Conservation (phyloP, 169 alveolate genomes). For the Plasmodium vinckei region DNA sequence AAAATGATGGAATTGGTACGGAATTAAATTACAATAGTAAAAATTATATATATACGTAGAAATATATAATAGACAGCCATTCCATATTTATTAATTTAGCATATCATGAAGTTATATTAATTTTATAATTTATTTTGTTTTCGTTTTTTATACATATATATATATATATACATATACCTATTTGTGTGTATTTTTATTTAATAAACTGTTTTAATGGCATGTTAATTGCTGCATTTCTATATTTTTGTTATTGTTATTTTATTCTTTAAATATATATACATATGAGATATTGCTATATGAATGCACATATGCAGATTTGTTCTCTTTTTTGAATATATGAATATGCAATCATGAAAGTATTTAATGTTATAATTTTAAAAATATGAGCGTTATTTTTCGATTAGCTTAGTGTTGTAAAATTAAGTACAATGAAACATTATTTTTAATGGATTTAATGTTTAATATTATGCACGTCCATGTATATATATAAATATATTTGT, state of each 20-base stretch:
- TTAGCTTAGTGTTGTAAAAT: constrained; percentile 25
- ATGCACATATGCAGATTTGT: not conserved
- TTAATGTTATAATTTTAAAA: constrained; percentile 25
- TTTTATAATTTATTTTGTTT: constrained; percentile 10
- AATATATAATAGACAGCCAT: constrained; percentile 3
- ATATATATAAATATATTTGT: constrained; percentile 24
- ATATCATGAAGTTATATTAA: not conserved
- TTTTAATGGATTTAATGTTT: constrained; percentile 39
- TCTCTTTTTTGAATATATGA: constrained; percentile 10
- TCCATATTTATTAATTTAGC: not conserved
- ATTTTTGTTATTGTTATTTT: not conserved
- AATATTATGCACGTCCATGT: constrained; percentile 6
- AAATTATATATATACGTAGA: too few relatives aligned
- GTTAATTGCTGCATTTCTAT: constrained; percentile 3
- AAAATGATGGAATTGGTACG: constrained; percentile 1
- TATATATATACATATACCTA: too few relatives aligned
- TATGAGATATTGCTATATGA: too few relatives aligned
- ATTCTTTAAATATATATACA: too few relatives aligned
- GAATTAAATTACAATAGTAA: too few relatives aligned
- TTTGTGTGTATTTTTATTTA: not conserved
- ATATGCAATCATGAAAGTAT: constrained; percentile 32
- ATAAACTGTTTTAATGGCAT: not conserved
- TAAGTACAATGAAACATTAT: constrained; percentile 21
- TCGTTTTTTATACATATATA: not conserved
- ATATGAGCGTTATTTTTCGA: constrained; percentile 24